phyloP scores from a whole-genome alignment of 192 early-diverging fungal genomes.

The Backusella psychrophila region DNA sequence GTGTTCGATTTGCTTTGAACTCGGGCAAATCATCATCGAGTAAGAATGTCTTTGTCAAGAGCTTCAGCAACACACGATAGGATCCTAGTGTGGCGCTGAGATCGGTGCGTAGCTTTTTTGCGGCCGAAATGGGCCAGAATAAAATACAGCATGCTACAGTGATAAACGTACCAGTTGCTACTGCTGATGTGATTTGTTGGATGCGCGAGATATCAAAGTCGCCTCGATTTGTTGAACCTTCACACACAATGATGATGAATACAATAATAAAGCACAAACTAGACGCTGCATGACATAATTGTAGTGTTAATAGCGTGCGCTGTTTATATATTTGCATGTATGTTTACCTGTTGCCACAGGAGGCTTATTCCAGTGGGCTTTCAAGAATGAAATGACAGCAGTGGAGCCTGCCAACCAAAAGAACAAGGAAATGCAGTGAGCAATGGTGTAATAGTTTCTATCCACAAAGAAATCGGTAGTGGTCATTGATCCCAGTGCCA shows the following conservation, averaged over 20 bases:
- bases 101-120: constrained; percentile 49
- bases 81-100: constrained; percentile 54
- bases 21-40: constrained; percentile 53
- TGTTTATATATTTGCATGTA: neutral
- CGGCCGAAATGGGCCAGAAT: constrained; percentile 54
- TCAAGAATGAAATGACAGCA: constrained; percentile 50
- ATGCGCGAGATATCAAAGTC: constrained; percentile 45
- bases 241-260: constrained; percentile 46
- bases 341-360: constrained; percentile 49
- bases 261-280: constrained; percentile 54
- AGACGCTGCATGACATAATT: constrained; percentile 25
- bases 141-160: constrained; percentile 40
- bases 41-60: constrained; percentile 66
- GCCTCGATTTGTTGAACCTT: constrained; percentile 43
- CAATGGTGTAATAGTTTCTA: constrained; percentile 29
- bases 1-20: constrained; percentile 49
- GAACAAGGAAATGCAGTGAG: constrained; percentile 43
- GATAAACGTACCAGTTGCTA: constrained; percentile 43
- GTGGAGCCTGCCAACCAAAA: constrained; percentile 55
- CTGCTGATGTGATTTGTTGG: constrained; percentile 40
- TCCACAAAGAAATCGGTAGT: constrained; percentile 51
- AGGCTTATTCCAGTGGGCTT: constrained; percentile 53
- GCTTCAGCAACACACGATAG: constrained; percentile 56
- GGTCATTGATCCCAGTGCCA: constrained; percentile 45
- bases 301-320: neutral